Evolutionary conservation across 768 basidiomycete species (phyloP), one percentile per base, ranked within the genome.

Genomic region (Trametes cinnabarina): DNA sequence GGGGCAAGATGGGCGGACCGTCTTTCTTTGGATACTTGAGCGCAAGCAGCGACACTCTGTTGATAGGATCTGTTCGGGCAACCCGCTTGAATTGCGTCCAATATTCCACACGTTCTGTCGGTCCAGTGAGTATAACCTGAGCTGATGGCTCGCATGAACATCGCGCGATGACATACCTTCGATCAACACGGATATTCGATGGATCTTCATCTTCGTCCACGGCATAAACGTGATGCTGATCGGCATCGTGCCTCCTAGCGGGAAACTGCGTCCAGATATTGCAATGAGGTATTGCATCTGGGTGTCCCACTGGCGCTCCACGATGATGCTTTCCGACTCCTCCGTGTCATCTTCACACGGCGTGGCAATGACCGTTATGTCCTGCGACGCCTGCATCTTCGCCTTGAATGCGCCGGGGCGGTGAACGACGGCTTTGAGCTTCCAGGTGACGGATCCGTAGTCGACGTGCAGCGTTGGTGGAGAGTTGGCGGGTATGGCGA

Each of bases 221-320:
- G 96, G 95, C 79, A 90, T 83, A 53, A 98, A 75, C 1, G 90
- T 86, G 26, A 99, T 77, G 25, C 82, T 82, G 23, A 98, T 74
- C 0, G 94, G 92, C 50, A 98, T 78, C 5, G 78, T 78, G 37
- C 92, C 90, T 30, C 94, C 95, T 25, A 98, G 82, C 17, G 87
- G 83, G 72, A 94, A 91, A 58, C 83, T 86, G 58, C 88, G 84
- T 5, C 85, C 87, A 15, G 84, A 80, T 12, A 94, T 73, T 2
- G 85, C 80, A 47, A 97, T 84, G 41, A 88, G 76, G 66, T 95
- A 97, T 55, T 88, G 85, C 63, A 94, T 67, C 68, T 96, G 90
- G 47, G 84, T 80, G 57, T 98, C 95, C 96, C 95, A 99, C 64
- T 88, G 84, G 19, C 92, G 78, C 68, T 96, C 90, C 15, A 98